phyloP scores from a whole-genome alignment of 2,329 filamentous ascomycete genomes.

The Kalmusia sp. region DNA sequence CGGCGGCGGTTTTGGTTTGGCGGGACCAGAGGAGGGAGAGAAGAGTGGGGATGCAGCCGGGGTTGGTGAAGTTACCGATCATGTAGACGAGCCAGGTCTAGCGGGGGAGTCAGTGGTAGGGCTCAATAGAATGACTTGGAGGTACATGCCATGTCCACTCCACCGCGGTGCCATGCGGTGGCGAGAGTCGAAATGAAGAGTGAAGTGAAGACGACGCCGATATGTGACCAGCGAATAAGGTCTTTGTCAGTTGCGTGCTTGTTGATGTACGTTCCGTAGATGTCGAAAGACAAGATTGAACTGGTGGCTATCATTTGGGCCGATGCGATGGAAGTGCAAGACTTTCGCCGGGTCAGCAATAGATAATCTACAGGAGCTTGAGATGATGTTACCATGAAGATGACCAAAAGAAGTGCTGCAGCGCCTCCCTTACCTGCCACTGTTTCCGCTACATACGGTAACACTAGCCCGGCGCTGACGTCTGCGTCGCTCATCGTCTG shows the following conservation, averaged over 20 bases:
- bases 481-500: conserved; percentile 31
- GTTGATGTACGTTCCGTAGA: conserved; percentile 53
- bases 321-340: conserved; percentile 44
- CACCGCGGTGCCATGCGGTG: too few relatives aligned
- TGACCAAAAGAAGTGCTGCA: conserved; percentile 35
- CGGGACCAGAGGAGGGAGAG: conserved; percentile 61
- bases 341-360: too few relatives aligned
- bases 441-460: conserved; percentile 37
- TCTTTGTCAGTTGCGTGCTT: conserved; percentile 43
- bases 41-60: conserved; percentile 61
- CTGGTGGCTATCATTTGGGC: conserved; percentile 52
- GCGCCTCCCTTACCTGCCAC: conserved; percentile 39
- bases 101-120: too few relatives aligned
- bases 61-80: conserved; percentile 60
- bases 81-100: conserved; percentile 60
- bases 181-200: too few relatives aligned
- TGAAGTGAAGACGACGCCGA: too few relatives aligned
- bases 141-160: too few relatives aligned
- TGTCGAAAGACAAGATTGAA: conserved; percentile 50
- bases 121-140: too few relatives aligned
- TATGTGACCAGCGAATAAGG: conserved; percentile 50
- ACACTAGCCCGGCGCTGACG: conserved; percentile 37
- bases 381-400: conserved; percentile 48
- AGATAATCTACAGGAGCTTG: too few relatives aligned
- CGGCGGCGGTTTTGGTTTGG: conserved; percentile 57